Evolutionary conservation across 1,284 basidiomycete species (phyloP).

Genomic region (Apiotrichum porosum): DNA sequence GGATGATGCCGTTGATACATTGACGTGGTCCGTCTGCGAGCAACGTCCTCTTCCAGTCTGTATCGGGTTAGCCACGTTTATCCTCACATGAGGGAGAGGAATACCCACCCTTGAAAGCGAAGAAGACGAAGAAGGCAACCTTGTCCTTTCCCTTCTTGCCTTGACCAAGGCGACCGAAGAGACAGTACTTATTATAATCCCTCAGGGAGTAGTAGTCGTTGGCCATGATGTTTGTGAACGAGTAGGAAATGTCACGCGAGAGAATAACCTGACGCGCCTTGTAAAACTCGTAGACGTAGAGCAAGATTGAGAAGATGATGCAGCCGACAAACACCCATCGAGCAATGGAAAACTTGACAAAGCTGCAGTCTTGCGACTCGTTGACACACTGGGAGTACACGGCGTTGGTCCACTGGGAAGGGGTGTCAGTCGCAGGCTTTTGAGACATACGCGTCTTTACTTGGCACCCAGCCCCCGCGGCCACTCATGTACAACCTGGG

Average conservation of each 20-base stretch:
- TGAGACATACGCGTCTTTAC: too few relatives aligned
- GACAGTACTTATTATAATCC: conserved; percentile 95
- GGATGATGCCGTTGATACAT: conserved; percentile 87
- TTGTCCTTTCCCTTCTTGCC: conserved; percentile 96
- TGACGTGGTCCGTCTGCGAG: conserved; percentile 97
- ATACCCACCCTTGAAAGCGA: conserved; percentile 88
- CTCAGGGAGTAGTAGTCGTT: conserved; percentile 90
- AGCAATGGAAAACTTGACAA: conserved; percentile 80
- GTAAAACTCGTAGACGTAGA: conserved; percentile 84
- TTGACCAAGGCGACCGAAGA: conserved; percentile 92
- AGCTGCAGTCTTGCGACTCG: conserved; percentile 72
- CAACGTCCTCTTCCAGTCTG: conserved; percentile 91
- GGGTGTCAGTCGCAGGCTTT: too few relatives aligned
- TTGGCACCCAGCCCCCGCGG: too few relatives aligned
- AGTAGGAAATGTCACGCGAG: conserved; percentile 92
- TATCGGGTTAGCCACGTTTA: conserved; percentile 1
- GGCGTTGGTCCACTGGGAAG: conserved; percentile 9
- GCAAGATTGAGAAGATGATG: conserved; percentile 92
- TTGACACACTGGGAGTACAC: conserved; percentile 9
- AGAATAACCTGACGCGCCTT: conserved; percentile 90
- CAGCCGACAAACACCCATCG: conserved; percentile 97
- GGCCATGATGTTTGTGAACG: conserved; percentile 95
- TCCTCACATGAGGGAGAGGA: too few relatives aligned
- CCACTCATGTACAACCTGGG: too few relatives aligned
- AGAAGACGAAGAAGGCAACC: conserved; percentile 98